These are phyloP conservation scores for Colletotrichum gigasporum DNA, from an alignment of 2,329 filamentous ascomycete genomes.

Conservation along the genomic window DNA sequence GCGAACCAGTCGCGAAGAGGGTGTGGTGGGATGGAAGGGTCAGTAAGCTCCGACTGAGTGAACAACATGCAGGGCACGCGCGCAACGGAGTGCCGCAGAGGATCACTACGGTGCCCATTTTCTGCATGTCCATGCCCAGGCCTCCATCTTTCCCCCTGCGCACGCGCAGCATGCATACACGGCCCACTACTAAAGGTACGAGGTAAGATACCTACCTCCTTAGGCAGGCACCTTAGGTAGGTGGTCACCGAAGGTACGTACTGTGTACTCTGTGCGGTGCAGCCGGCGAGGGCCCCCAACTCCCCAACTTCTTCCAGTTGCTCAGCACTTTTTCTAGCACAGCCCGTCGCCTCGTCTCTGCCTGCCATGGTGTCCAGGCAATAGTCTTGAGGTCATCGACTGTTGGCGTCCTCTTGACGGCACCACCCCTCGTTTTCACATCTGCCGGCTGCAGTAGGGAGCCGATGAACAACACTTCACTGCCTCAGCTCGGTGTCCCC, in stretches of 20 bases:
- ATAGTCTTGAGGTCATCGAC: not conserved
- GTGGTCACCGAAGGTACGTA: too few relatives aligned
- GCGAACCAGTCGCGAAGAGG: not conserved
- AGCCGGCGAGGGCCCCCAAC: too few relatives aligned
- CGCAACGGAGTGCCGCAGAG: not conserved
- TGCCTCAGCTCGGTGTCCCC: not conserved
- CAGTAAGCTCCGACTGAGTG: too few relatives aligned
- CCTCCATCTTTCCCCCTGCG: not conserved
- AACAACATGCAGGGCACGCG: not conserved
- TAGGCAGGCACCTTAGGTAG: too few relatives aligned
- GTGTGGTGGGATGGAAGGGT: not conserved
- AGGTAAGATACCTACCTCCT: too few relatives aligned
- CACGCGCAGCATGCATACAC: not conserved
- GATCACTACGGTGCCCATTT: too few relatives aligned
- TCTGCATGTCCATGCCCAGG: too few relatives aligned
- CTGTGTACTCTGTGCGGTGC: too few relatives aligned
- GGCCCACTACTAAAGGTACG: too few relatives aligned
- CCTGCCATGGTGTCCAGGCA: not conserved
- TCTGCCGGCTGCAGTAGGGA: not conserved
- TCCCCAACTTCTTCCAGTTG: not conserved
- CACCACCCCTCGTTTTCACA: too few relatives aligned
- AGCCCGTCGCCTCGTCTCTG: not conserved
- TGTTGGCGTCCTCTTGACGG: too few relatives aligned
- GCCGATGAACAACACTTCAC: not conserved
- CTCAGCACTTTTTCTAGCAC: conserved; percentile 1